Percentiles rank a stretch among this genome's conserved stretches.
Conservation (phyloP, 805 yeast species). For the Lachancea nothofagi region DNA sequence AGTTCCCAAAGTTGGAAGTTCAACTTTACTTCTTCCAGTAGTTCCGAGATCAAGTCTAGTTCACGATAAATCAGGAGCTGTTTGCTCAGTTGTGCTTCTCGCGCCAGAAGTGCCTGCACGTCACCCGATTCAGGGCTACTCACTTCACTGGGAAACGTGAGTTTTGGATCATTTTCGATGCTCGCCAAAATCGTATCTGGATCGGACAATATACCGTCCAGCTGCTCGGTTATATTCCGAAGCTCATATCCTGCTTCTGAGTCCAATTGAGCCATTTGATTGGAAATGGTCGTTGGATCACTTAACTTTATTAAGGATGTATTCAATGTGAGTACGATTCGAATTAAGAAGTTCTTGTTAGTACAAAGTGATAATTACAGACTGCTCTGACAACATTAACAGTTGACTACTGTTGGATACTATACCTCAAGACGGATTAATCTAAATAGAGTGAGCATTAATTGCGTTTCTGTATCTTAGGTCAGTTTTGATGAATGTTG, state of each 20-base stretch:
- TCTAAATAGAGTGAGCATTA: neutral
- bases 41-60: conserved; percentile 18
- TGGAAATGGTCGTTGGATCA: neutral
- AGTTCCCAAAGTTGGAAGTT: conserved; percentile 26
- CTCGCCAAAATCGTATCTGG: conserved; percentile 10
- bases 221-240: conserved; percentile 1
- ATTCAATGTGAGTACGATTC: too few relatives aligned
- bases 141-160: conserved; percentile 11
- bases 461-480: conserved; percentile 13
- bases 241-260: neutral
- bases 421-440: neutral
- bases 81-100: conserved; percentile 18
- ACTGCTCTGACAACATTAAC: too few relatives aligned
- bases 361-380: conserved; percentile 7
- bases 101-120: conserved; percentile 12
- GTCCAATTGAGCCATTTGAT: neutral
- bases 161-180: conserved; percentile 20
- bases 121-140: neutral
- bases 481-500: conserved; percentile 37
- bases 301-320: neutral
- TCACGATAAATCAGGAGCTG: conserved; percentile 20
- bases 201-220: conserved; percentile 9
- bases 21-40: conserved; percentile 27
- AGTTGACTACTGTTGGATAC: too few relatives aligned
- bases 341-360: neutral